A percentile compares a stretch with the other conserved stretches of the same genome.
phyloP scores from a whole-genome alignment of 306 rosid species.

The Malus sylvestris region DNA sequence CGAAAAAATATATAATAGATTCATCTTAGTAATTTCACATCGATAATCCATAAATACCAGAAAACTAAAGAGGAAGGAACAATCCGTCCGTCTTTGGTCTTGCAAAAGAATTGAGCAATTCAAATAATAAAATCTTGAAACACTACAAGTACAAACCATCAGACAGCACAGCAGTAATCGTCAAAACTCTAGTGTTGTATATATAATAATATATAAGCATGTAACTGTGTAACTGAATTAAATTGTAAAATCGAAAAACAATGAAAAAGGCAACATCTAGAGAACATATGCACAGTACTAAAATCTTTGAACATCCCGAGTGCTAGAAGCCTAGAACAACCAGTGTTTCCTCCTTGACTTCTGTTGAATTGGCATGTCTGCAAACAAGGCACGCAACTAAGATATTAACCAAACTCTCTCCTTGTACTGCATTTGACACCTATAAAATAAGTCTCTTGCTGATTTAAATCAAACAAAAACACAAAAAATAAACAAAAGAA shows the following conservation, averaged over 20 bases:
- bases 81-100: neutral
- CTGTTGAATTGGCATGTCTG: conserved; percentile 58
- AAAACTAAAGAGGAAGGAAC: neutral
- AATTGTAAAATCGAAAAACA: neutral
- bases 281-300: conserved; percentile 8
- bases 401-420: conserved; percentile 2
- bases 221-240: neutral
- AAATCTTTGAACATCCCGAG: neutral
- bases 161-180: neutral
- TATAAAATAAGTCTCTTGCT: neutral
- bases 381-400: conserved; percentile 18
- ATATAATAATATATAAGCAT: neutral
- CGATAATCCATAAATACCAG: neutral
- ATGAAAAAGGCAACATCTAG: neutral
- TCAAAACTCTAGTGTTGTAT: neutral
- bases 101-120: conserved; percentile 4
- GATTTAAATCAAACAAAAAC: neutral
- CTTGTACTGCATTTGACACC: neutral
- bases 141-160: neutral
- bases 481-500: neutral
- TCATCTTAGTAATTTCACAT: neutral
- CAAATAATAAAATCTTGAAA: neutral
- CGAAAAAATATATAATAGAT: too few relatives aligned
- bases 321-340: conserved; percentile 69
- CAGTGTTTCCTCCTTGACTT: conserved; percentile 76